phyloP scores from a whole-genome alignment of 306 rosid genomes.

The Trifolium pratense region DNA sequence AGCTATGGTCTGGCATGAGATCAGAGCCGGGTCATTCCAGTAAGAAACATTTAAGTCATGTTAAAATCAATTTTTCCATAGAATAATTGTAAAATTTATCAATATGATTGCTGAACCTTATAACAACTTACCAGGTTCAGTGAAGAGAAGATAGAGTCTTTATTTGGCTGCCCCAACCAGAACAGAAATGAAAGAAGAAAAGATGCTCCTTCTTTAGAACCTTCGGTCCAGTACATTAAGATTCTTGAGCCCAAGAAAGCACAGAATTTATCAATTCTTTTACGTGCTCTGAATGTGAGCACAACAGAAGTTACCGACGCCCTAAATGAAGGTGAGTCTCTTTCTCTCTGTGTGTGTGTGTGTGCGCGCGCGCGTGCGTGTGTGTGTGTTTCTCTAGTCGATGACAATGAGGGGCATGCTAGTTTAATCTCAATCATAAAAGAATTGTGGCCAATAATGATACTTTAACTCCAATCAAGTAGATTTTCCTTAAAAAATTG shows the following conservation, averaged over 20 bases:
- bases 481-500: conserved; percentile 2
- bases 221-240: conserved; percentile 66
- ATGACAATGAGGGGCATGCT: too few relatives aligned
- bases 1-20: conserved; percentile 92
- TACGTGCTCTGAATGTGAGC: conserved; percentile 77
- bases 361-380: too few relatives aligned
- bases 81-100: conserved; percentile 1
- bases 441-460: too few relatives aligned
- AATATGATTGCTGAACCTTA: conserved; percentile 7
- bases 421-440: too few relatives aligned
- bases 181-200: conserved; percentile 56
- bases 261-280: conserved; percentile 85
- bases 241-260: conserved; percentile 83
- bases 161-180: conserved; percentile 65
- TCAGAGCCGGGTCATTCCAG: conserved; percentile 90
- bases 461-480: too few relatives aligned
- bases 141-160: conserved; percentile 88
- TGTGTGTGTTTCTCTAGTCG: background rate
- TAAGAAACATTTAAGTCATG: conserved; percentile 51
- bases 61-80: conserved; percentile 28
- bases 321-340: conserved; percentile 64
- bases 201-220: conserved; percentile 52
- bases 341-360: too few relatives aligned
- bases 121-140: conserved; percentile 67
- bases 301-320: conserved; percentile 73